phyloP scores from a whole-genome alignment of 257 asterid species.

The Thymus quinquecostatus region DNA sequence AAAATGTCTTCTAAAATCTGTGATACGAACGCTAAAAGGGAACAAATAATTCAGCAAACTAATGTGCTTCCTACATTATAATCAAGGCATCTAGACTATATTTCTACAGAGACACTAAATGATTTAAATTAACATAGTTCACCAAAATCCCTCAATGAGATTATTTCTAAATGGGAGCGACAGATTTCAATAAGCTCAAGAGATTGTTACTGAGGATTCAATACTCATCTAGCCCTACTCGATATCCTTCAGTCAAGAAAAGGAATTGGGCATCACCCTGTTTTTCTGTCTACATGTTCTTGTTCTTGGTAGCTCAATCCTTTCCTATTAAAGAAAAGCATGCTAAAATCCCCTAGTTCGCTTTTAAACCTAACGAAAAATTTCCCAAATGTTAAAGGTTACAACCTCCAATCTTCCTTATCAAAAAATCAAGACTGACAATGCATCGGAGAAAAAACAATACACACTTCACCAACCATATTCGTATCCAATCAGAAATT shows the following conservation, averaged over 20 bases:
- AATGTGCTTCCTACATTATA: background rate
- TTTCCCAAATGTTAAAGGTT: background rate
- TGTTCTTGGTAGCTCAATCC: background rate
- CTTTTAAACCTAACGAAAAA: slow-evolving; percentile 7
- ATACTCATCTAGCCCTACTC: background rate
- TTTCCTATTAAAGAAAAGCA: background rate
- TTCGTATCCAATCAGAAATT: background rate
- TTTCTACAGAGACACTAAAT: background rate
- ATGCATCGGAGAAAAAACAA: background rate
- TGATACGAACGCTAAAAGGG: background rate
- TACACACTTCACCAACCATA: background rate
- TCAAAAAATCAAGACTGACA: slow-evolving; percentile 1
- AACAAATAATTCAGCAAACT: background rate
- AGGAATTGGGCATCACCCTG: background rate
- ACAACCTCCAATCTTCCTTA: slow-evolving; percentile 10
- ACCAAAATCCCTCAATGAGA: background rate
- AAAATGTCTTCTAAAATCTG: background rate
- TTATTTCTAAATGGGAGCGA: background rate
- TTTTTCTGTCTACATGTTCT: background rate
- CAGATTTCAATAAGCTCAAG: background rate
- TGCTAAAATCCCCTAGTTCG: background rate
- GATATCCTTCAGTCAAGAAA: background rate
- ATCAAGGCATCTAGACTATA: background rate
- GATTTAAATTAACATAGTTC: background rate
- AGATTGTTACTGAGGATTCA: background rate